Conservation (phyloP, 2,329 filamentous ascomycete species). For the Botrytis byssoidea region DNA sequence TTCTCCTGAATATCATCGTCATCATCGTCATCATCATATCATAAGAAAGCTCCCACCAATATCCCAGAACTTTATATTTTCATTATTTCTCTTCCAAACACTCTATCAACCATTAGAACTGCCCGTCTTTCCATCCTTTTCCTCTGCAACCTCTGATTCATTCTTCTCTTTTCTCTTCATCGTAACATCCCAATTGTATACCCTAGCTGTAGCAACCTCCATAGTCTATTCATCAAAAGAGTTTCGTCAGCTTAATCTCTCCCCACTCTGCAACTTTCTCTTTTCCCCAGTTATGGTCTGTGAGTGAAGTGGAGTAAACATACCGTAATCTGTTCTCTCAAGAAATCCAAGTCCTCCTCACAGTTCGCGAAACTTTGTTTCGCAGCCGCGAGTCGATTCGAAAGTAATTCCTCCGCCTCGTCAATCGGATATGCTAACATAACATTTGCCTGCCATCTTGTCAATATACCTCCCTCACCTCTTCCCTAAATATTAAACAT, state of each 20-base stretch:
- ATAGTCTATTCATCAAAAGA: slow-evolving; percentile 46
- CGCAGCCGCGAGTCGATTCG: slow-evolving; percentile 74
- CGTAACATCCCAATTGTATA: slow-evolving; percentile 99
- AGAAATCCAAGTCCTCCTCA: slow-evolving; percentile 93
- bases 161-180: slow-evolving; percentile 89
- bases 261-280: background rate
- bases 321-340: slow-evolving; percentile 95
- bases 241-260: slow-evolving; percentile 22
- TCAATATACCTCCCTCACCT: slow-evolving; percentile 23
- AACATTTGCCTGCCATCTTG: slow-evolving; percentile 71
- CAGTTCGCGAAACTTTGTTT: slow-evolving; percentile 81
- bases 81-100: slow-evolving; percentile 18
- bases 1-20: slow-evolving; percentile 20
- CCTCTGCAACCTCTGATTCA: slow-evolving; percentile 51
- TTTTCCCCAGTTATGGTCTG: background rate
- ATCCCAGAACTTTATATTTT: slow-evolving; percentile 12
- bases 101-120: slow-evolving; percentile 37
- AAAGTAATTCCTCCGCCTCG: slow-evolving; percentile 78
- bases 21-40: background rate
- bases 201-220: slow-evolving; percentile 91
- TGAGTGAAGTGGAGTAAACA: slow-evolving; percentile 36
- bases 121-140: slow-evolving; percentile 36
- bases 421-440: slow-evolving; percentile 93
- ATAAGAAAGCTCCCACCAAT: background rate
- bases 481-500: slow-evolving; percentile 39